Base-by-base conservation (phyloP, 2,329 filamentous ascomycete species). In the Lasiodiplodia sp. region DNA sequence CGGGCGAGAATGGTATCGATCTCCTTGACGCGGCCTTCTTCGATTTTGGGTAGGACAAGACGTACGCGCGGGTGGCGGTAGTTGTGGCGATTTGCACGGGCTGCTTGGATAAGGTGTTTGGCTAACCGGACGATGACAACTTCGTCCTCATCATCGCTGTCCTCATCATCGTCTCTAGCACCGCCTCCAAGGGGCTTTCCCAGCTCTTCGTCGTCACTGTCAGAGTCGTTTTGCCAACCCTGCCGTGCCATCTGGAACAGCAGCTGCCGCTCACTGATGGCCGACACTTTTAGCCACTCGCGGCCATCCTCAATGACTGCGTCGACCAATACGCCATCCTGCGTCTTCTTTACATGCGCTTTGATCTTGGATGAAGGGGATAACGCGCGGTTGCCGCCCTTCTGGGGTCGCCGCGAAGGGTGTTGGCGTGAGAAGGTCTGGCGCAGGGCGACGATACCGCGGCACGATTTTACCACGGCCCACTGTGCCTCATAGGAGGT, bases 261-360 rank as follows among this genome's bases (percentile, higher is more conserved):
- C 37, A 92, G 79, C 64, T 89, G 83, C 69, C 84, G 87, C 71
- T 90, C 86, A 0, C 87, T 90, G 28, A 90, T 81, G 4, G 88
- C 90, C 5, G 88, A 91, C 1, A 92, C 86, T 76, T 91, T 91
- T 66, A 90, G 85, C 90, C 90, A 92, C 73, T 88, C 84, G 68
- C 84, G 79, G 12, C 90, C 90, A 75, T 87, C 84, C 68, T 87
- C 82, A 1, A 87, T 84, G 31, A 92, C 86, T 56, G 91, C 86
- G 78, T 92, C 90, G 4, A 91, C 88, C 65, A 87, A 79, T 1
- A 87, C 87, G 70, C 83, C 84, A 44, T 80, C 83, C 74, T 85
- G 83, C 66, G 82, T 76, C 63, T 71, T 71, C 66, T 73, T 72
- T 28, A 70, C 53, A 23, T 57, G 44, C 2, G 58, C 67, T 34